phyloP scores from a whole-genome alignment of 2,329 filamentous ascomycete species.

The Colletotrichum nymphaeae region DNA sequence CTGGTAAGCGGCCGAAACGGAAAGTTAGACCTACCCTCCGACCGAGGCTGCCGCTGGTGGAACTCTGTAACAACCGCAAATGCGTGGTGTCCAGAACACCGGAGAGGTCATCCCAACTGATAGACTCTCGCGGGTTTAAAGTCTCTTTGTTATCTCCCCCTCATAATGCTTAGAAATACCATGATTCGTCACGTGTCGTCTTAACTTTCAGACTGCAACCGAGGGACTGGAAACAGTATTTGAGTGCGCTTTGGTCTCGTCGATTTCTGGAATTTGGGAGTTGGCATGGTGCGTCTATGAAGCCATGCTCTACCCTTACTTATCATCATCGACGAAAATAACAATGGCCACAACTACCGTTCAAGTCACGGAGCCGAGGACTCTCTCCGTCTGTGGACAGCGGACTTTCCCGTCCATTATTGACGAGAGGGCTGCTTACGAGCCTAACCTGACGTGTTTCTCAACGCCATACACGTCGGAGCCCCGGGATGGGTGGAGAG shows the following conservation, averaged over 20 bases:
- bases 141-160: not conserved
- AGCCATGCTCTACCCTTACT: not conserved
- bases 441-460: constrained; percentile 48
- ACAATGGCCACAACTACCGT: constrained; percentile 17
- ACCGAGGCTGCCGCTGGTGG: constrained; percentile 2
- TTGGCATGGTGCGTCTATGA: not conserved
- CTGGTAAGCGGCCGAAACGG: not conserved
- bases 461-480: constrained; percentile 48
- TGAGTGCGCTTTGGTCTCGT: not conserved
- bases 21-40: constrained; percentile 3
- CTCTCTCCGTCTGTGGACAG: not conserved
- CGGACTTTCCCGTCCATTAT: constrained; percentile 52
- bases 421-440: constrained; percentile 48
- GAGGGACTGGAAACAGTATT: constrained; percentile 13
- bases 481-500: constrained; percentile 53
- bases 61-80: constrained; percentile 13
- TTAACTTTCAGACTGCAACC: not conserved
- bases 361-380: not conserved
- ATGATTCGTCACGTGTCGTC: constrained; percentile 22
- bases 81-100: not conserved
- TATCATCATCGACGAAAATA: not conserved
- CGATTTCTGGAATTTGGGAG: too few species aligned
- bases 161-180: constrained; percentile 27
- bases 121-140: not conserved
- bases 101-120: not conserved